Evolutionary conservation across 1,139 yeast species (phyloP).

Genomic region (Magnusiomyces paraingens): DNA sequence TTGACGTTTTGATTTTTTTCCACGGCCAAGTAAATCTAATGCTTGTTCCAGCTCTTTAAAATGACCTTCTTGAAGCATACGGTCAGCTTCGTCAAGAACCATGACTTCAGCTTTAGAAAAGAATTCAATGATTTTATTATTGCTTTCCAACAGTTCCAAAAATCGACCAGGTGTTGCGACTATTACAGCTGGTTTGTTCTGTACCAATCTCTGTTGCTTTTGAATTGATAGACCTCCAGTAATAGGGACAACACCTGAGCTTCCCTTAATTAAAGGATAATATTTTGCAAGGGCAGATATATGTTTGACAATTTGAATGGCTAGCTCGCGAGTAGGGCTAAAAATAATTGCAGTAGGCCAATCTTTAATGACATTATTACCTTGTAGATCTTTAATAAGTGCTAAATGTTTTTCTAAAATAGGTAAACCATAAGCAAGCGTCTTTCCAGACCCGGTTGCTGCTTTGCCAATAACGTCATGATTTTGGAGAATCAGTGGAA

Average conservation of each 20-base stretch:
- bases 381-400: conserved; percentile 16
- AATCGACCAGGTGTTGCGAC: conserved; percentile 97
- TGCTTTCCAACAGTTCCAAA: conserved; percentile 69
- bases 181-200: conserved; percentile 68
- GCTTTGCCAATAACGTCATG: conserved; percentile 91
- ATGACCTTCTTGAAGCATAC: conserved; percentile 92
- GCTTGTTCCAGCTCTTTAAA: conserved; percentile 88
- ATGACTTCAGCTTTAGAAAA: conserved; percentile 61
- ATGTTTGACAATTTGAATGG: conserved; percentile 87
- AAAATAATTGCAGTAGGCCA: conserved; percentile 73
- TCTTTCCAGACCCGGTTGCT: conserved; percentile 96
- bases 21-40: conserved; percentile 40
- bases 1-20: conserved; percentile 56
- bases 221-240: conserved; percentile 95
- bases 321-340: conserved; percentile 95
- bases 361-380: conserved; percentile 12
- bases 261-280: conserved; percentile 42
- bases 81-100: conserved; percentile 96
- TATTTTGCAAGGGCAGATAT: conserved; percentile 54
- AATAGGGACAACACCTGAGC: conserved; percentile 58
- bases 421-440: conserved; percentile 94
- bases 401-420: conserved; percentile 54
- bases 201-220: conserved; percentile 76
- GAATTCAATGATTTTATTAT: conserved; percentile 44
- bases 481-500: conserved; percentile 68